Base-by-base conservation (phyloP, 2,329 filamentous ascomycete genomes). In the Thelonectria rubi region DNA sequence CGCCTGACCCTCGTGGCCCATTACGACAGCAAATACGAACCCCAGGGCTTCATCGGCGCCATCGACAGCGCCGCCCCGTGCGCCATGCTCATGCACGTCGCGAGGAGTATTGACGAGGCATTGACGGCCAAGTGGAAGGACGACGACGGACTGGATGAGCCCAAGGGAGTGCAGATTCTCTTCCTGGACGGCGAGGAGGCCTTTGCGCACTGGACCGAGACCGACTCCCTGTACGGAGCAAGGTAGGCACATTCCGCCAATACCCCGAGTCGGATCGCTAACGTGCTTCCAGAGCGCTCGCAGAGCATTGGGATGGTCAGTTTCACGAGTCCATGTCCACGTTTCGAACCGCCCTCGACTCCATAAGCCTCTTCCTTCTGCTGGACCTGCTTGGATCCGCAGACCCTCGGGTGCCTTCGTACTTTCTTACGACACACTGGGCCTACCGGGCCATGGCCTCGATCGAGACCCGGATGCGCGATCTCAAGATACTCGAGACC, bases 131-230 rank as follows among this genome's bases (percentile, higher is more conserved):
- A 94, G 78, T 98, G 95, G 92, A 84, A 84, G 46, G 77, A 72
- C 6, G 82, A 80, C 2, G 75, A 77, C 21, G 83, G 80, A 1
- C 77, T 95, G 20, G 92, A 93, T 43, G 91, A 90, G 68, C 88
- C 92, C 65, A 89, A 88, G 72, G 94, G 94, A 1, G 84, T 99
- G 34, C 95, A 98, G 80, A 91, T 99, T 26, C 67, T 99, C 26
- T 84, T 99, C 57, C 79, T 99, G 8, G 95, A 99, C 72, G 95
- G 95, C 5, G 95, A 99, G 78, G 95, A 99, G 77, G 94, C 95
- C 0, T 99, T 97, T 77, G 79, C 86, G 20, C 77, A 77, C 1
- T 99, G 95, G 95, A 91, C 88, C 1, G 86, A 86, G 37, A 86
- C 83, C 0, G 95, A 99, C 76, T 96, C 92, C 5, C 79, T 97